These are phyloP conservation scores for Cyberlindnera saturnus DNA, from an alignment of 805 yeast species.

Conservation along the genomic window DNA sequence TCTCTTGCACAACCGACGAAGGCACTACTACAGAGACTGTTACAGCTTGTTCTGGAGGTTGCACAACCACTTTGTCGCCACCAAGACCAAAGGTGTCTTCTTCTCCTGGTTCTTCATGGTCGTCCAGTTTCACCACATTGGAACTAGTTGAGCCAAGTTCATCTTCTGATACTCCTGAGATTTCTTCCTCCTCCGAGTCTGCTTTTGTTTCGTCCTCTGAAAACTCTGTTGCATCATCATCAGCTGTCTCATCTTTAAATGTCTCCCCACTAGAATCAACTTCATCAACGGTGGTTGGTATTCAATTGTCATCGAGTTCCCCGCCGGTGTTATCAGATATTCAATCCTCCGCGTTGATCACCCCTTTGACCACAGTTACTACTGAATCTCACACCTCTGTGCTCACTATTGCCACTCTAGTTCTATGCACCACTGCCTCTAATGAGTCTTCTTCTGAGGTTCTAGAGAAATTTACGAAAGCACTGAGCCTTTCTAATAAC, in stretches of 20 bases:
- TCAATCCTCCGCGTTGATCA: background rate
- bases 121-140: background rate
- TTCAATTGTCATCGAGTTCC: no score
- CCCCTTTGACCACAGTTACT: background rate
- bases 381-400: background rate
- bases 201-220: background rate
- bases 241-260: background rate
- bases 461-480: background rate
- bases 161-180: background rate
- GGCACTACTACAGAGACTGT: constrained; percentile 1
- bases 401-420: background rate
- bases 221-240: background rate
- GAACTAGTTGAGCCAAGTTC: background rate
- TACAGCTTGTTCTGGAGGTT: constrained; percentile 7
- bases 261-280: background rate
- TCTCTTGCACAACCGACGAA: background rate
- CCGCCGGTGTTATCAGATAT: no score
- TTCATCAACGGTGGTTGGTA: no score
- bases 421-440: background rate
- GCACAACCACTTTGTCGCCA: constrained; percentile 2
- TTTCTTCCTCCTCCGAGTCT: background rate
- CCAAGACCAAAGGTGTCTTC: background rate
- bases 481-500: no score
- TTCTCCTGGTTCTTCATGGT: background rate
- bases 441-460: background rate